Evolutionary conservation across 106 monocot species (phyloP).

Genomic region (Acorus calamus): DNA sequence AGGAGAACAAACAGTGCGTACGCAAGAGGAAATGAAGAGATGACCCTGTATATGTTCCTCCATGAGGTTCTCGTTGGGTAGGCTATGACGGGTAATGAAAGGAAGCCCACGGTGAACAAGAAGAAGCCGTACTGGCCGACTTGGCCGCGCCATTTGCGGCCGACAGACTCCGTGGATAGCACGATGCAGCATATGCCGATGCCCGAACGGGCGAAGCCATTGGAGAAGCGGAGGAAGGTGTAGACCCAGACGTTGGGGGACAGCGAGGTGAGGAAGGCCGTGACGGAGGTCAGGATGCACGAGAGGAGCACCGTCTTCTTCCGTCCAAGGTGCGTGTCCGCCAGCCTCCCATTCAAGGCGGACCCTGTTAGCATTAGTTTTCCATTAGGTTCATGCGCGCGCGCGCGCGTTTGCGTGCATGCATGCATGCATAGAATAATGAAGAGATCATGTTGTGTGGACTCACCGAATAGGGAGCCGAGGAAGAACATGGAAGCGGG

Average conservation of each 20-base stretch:
- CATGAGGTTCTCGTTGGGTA: slow-evolving; percentile 43
- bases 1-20: slow-evolving; percentile 39
- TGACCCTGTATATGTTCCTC: slow-evolving; percentile 49
- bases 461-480: slow-evolving; percentile 60
- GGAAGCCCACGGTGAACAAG: slow-evolving; percentile 78
- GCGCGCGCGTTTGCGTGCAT: too few species aligned
- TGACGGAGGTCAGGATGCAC: slow-evolving; percentile 47
- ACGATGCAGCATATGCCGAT: slow-evolving; percentile 76
- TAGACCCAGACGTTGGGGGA: slow-evolving; percentile 68
- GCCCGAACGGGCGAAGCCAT: slow-evolving; percentile 68
- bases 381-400: too few species aligned
- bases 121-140: slow-evolving; percentile 78
- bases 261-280: slow-evolving; percentile 52
- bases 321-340: slow-evolving; percentile 50
- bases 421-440: too few species aligned
- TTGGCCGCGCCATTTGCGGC: slow-evolving; percentile 62
- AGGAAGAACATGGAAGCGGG: slow-evolving; percentile 81
- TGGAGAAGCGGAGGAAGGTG: slow-evolving; percentile 58
- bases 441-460: neutral
- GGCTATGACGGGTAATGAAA: slow-evolving; percentile 57
- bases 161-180: slow-evolving; percentile 64
- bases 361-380: slow-evolving; percentile 21
- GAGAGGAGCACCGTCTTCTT: slow-evolving; percentile 66
- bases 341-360: slow-evolving; percentile 40
- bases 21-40: slow-evolving; percentile 39